Percentiles rank a stretch among this genome's conserved stretches.
These are phyloP conservation scores for Psilocybe tampanensis DNA, from an alignment of 768 basidiomycete genomes.

Conservation along the genomic window DNA sequence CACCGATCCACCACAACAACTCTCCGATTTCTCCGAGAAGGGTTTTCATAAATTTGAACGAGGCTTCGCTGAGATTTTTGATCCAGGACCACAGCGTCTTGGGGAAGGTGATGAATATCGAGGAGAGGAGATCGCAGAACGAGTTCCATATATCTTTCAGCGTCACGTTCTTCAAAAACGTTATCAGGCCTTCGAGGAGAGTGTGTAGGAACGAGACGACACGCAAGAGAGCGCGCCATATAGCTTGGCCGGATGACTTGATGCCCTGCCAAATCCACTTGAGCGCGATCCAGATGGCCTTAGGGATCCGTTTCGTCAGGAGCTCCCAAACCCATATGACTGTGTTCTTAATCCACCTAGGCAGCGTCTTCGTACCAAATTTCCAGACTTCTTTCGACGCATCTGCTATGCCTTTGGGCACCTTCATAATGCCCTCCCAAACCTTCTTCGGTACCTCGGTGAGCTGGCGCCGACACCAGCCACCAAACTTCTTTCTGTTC, in stretches of 20 bases:
- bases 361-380: constrained; percentile 6
- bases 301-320: background rate
- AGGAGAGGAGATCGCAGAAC: background rate
- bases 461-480: constrained; percentile 4
- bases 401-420: background rate
- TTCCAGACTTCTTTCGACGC: background rate
- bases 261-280: constrained; percentile 3
- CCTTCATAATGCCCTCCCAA: background rate
- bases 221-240: background rate
- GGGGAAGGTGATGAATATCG: constrained; percentile 10
- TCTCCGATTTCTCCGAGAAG: constrained; percentile 3
- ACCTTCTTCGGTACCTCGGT: constrained; percentile 2
- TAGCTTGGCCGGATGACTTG: background rate
- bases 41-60: background rate
- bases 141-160: constrained; percentile 8
- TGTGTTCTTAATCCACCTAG: background rate
- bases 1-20: constrained; percentile 1
- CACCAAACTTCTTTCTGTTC: background rate
- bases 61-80: background rate
- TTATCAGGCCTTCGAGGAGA: background rate
- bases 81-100: constrained; percentile 1
- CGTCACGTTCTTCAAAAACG: constrained; percentile 3
- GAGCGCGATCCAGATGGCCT: background rate
- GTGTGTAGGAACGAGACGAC: constrained; percentile 6
- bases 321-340: constrained; percentile 4